Evolutionary conservation across 306 rosid species (phyloP).

Genomic region (Dryas alaskensis): DNA sequence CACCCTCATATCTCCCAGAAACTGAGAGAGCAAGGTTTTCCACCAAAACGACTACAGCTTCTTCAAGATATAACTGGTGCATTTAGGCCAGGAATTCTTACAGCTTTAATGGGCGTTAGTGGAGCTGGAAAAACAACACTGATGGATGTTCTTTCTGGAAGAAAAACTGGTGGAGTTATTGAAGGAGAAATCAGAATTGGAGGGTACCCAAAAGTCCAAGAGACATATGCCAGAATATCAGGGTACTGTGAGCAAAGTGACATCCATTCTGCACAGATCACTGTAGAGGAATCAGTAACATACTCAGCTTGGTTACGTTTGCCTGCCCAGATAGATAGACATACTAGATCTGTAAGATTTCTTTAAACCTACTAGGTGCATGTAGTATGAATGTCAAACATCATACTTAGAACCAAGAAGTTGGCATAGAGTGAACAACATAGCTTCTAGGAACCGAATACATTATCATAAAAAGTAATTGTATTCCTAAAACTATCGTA

Average conservation of each 20-base stretch:
- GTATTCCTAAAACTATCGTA: neutral
- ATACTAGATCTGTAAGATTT: constrained; percentile 25
- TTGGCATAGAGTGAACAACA: too few species aligned
- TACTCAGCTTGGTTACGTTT: constrained; percentile 67
- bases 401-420: neutral
- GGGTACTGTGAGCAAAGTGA: constrained; percentile 70
- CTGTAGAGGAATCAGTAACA: constrained; percentile 48
- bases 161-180: constrained; percentile 53
- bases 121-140: constrained; percentile 76
- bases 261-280: constrained; percentile 51
- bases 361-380: neutral
- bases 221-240: constrained; percentile 47
- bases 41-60: constrained; percentile 24
- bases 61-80: constrained; percentile 37
- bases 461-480: neutral
- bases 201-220: constrained; percentile 55
- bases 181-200: constrained; percentile 52
- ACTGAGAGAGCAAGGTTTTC: constrained; percentile 25
- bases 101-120: constrained; percentile 60
- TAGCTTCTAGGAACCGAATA: too few species aligned
- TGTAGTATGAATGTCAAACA: neutral
- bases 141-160: constrained; percentile 63
- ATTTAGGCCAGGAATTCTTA: constrained; percentile 55
- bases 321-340: constrained; percentile 33
- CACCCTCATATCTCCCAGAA: constrained; percentile 14